Conservation (phyloP, 176 grass and related monocot species). For the Calamus simplicifolius region DNA sequence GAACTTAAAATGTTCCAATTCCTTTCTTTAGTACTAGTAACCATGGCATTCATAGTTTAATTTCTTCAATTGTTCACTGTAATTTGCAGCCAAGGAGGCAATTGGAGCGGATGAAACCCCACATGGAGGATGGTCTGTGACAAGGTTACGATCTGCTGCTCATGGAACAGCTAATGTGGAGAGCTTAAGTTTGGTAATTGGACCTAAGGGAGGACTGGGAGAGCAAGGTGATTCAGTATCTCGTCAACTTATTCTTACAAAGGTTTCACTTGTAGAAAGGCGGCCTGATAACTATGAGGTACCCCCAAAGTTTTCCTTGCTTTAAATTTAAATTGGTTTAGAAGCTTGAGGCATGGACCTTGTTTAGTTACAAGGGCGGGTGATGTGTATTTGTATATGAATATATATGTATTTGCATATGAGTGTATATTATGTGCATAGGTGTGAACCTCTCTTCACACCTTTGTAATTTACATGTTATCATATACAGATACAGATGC, state of each 20-base stretch:
- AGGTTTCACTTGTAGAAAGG: conserved; percentile 81
- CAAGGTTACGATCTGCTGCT: conserved; percentile 81
- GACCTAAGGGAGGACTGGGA: conserved; percentile 94
- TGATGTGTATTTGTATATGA: no score
- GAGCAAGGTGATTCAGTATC: conserved; percentile 94
- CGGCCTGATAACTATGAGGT: conserved; percentile 97
- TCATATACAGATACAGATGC: no score
- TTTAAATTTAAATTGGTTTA: background rate
- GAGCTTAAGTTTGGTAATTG: conserved; percentile 68
- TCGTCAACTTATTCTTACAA: conserved; percentile 88
- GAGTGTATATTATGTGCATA: no score
- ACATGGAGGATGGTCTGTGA: conserved; percentile 95
- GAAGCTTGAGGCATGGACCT: background rate
- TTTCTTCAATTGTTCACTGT: conserved; percentile 28
- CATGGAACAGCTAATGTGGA: conserved; percentile 80
- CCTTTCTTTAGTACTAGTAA: no score
- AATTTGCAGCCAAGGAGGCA: conserved; percentile 76
- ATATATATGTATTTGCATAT: no score
- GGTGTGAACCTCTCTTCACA: no score
- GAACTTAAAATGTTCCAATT: no score
- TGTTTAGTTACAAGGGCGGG: background rate
- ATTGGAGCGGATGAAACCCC: conserved; percentile 94
- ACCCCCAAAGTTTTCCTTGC: background rate
- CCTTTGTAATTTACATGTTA: no score
- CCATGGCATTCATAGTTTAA: conserved; percentile 12